These are phyloP conservation scores for Entomortierella chlamydospora DNA, from an alignment of 192 early-diverging fungal genomes.

Conservation along the genomic window DNA sequence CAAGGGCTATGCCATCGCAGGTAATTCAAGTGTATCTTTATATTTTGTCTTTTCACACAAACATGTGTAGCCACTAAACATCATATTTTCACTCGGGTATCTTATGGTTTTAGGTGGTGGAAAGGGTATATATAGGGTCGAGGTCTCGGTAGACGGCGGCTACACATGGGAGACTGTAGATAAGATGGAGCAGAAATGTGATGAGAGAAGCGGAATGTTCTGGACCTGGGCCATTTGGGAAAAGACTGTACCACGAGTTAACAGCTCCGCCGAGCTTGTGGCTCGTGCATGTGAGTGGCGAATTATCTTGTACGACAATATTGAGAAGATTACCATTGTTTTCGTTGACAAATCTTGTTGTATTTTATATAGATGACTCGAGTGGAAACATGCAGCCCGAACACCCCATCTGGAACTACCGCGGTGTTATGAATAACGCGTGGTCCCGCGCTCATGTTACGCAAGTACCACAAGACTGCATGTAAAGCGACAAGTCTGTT, in stretches of 20 bases:
- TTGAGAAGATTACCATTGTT: neutral
- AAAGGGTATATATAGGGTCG: conserved; percentile 81
- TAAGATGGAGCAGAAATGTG: conserved; percentile 60
- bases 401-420: conserved; percentile 80
- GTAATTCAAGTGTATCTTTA: neutral
- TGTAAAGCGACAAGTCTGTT: conserved; percentile 18
- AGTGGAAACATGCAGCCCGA: conserved; percentile 91
- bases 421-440: conserved; percentile 86
- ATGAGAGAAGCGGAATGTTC: conserved; percentile 50
- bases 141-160: conserved; percentile 87
- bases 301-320: neutral
- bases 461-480: conserved; percentile 18
- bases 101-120: conserved; percentile 66
- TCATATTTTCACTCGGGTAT: too few relatives aligned
- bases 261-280: conserved; percentile 66
- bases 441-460: conserved; percentile 51
- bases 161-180: conserved; percentile 83
- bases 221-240: conserved; percentile 94
- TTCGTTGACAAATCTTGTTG: neutral
- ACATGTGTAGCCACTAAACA: too few relatives aligned
- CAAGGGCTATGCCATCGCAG: conserved; percentile 81
- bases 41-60: too few relatives aligned
- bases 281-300: conserved; percentile 78
- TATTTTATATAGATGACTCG: conserved; percentile 72
- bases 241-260: conserved; percentile 61